Evolutionary conservation across 2,329 filamentous ascomycete species (phyloP), one percentile per base, ranked within the genome.

Genomic region (Fusarium scirpi): DNA sequence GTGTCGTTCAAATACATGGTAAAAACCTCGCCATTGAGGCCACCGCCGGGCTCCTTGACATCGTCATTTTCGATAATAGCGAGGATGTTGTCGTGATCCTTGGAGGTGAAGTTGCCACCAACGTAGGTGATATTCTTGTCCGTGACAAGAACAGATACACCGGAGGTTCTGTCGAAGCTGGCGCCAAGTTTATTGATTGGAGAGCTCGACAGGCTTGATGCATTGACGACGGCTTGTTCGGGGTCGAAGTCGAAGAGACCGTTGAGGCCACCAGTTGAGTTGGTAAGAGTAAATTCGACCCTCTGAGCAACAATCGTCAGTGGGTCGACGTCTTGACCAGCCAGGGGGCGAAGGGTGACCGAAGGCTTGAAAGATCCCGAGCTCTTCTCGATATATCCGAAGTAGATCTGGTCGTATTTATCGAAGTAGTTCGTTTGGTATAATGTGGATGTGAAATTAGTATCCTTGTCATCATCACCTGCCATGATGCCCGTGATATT

Each of bases 341-440:
- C 78, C 24, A 89, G 83, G 7, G 95, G 92, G 0, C 89, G 86
- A 46, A 99, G 82, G 0, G 92, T 97, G 55, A 99, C 90, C 7
- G 88, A 89, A 16, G 95, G 94, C 44, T 90, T 90, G 84, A 98
- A 98, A 22, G 86, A 87, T 67, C 83, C 84, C 12, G 88, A 91
- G 56, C 87, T 90, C 57, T 90, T 90, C 77, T 98, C 94, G 57
- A 99, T 89, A 71, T 90, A 90, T 48, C 94, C 96, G 71, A 91
- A 92, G 81, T 94, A 97, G 62, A 99, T 90, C 72, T 93, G 90
- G 77, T 99, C 96, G 77, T 97, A 98, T 80, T 99, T 99, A 84
- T 98, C 95, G 79, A 91, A 97, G 78, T 97, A 88, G 81, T 99
- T 99, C 20, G 94, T 97, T 80, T 99, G 96, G 78, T 88, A 97